A percentile compares a stretch with the other conserved stretches of the same genome.
phyloP scores from a whole-genome alignment of 805 yeast genomes.

The Saccharomyces kudriavzevii region DNA sequence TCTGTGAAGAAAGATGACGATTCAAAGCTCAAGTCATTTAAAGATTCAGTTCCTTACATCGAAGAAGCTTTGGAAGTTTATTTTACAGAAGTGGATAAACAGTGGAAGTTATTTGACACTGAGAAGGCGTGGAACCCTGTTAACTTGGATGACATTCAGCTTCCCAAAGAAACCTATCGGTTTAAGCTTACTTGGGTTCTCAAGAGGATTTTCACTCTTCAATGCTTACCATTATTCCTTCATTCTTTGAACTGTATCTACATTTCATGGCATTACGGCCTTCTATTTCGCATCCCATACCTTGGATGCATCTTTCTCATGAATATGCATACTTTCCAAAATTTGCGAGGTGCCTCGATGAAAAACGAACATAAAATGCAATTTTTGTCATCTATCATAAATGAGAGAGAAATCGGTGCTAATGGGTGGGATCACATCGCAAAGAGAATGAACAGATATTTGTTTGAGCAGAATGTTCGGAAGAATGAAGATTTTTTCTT shows the following conservation, averaged over 20 bases:
- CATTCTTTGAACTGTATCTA: neutral
- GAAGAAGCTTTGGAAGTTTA: neutral
- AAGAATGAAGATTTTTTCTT: neutral
- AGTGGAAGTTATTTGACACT: neutral
- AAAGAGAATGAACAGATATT: neutral
- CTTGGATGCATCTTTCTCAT: neutral
- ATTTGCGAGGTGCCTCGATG: neutral
- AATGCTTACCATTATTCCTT: too few species aligned
- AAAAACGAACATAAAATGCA: neutral
- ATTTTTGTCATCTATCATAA: neutral
- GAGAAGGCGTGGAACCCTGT: neutral
- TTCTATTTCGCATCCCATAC: neutral
- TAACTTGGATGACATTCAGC: neutral
- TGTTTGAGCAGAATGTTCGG: neutral
- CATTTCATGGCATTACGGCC: neutral
- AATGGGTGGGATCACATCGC: neutral
- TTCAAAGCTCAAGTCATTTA: neutral
- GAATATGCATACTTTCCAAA: neutral
- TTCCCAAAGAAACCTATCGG: neutral
- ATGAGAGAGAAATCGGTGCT: neutral
- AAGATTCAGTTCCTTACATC: neutral
- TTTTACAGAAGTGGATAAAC: neutral
- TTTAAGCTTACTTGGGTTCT: neutral
- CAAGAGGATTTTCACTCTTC: neutral
- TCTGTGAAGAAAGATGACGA: neutral